A percentile compares a stretch with the other conserved stretches of the same genome.
Evolutionary conservation across 2,329 filamentous ascomycete species (phyloP).

Genomic region (Tolypocladium inflatum): DNA sequence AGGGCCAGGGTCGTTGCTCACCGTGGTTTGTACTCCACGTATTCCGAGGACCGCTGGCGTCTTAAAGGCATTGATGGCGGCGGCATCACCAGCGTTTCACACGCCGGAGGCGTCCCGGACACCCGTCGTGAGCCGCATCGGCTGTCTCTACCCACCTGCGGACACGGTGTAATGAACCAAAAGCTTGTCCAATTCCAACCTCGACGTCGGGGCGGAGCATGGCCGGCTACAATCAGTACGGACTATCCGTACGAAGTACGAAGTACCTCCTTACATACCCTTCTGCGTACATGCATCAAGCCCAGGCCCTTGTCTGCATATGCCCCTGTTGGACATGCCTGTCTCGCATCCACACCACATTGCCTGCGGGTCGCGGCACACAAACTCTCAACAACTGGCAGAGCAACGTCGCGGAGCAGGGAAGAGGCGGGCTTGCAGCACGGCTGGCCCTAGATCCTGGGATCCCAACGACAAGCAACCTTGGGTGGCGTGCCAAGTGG

Average conservation of each 20-base stretch:
- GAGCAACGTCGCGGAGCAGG: not conserved
- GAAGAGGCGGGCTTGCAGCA: not conserved
- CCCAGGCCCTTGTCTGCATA: not conserved
- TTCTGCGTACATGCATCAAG: not conserved
- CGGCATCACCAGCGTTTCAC: not conserved
- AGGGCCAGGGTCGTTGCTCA: not conserved
- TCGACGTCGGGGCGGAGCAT: not conserved
- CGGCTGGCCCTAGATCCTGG: not conserved
- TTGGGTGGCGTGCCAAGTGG: constrained; percentile 2
- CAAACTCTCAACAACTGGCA: not conserved
- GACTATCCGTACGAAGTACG: no score
- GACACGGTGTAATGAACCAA: not conserved
- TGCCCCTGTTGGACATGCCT: not conserved
- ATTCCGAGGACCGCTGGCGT: not conserved
- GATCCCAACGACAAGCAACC: not conserved
- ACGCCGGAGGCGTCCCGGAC: not conserved
- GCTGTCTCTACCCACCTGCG: not conserved
- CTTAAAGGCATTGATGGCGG: not conserved
- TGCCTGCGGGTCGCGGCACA: not conserved
- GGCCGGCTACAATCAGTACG: no score
- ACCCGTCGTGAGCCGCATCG: not conserved
- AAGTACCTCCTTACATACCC: not conserved
- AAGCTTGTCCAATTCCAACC: not conserved
- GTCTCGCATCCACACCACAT: not conserved
- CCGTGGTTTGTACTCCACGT: not conserved